phyloP scores from a whole-genome alignment of 2,329 filamentous ascomycete genomes.

The Trichoderma hamatum region DNA sequence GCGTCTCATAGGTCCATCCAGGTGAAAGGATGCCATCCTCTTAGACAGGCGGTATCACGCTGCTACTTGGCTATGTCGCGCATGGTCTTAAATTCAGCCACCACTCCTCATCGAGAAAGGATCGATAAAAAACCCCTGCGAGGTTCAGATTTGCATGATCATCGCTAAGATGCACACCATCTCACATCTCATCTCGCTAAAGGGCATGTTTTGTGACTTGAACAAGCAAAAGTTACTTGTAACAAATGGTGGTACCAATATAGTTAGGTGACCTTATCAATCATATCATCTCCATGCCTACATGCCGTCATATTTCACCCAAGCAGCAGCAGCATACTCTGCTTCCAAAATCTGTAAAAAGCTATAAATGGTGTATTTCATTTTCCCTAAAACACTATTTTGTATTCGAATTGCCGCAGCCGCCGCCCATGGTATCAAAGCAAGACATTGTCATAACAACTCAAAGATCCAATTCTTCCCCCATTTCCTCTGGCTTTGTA shows the following conservation, averaged over 20 bases:
- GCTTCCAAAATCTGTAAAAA: not conserved
- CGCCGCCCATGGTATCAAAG: conserved; percentile 21
- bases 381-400: not conserved
- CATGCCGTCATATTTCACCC: not conserved
- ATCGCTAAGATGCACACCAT: not conserved
- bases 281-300: not conserved
- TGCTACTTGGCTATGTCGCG: not conserved
- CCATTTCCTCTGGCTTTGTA: not conserved
- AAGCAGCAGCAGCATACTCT: not conserved
- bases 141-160: not conserved
- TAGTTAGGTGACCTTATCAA: not conserved
- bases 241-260: not conserved
- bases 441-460: not conserved
- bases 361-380: not conserved
- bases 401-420: not conserved
- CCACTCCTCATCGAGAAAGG: not conserved
- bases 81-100: not conserved
- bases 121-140: not conserved
- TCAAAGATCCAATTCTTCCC: conserved; percentile 9
- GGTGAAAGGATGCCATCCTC: not conserved
- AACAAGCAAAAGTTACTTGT: not conserved
- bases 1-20: not conserved
- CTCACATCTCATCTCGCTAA: not conserved
- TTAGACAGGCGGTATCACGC: not conserved
- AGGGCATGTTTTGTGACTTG: no score